phyloP scores from a whole-genome alignment of 2,329 filamentous ascomycete genomes.

The Arthroderma uncinatum region DNA sequence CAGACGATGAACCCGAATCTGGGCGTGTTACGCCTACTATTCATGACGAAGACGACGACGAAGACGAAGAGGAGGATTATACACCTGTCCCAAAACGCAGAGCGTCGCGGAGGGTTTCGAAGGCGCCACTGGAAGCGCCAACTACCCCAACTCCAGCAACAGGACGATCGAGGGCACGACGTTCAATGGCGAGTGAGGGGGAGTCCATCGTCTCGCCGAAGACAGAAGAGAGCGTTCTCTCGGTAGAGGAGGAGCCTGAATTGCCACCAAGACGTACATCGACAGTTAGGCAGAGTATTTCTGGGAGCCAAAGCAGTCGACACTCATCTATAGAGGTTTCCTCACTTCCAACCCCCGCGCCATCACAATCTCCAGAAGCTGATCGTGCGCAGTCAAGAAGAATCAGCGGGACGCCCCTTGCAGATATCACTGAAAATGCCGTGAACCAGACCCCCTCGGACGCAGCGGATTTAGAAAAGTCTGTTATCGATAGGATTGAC shows the following conservation, averaged over 20 bases:
- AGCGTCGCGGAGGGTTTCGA: constrained; percentile 48
- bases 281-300: constrained; percentile 61
- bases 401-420: constrained; percentile 46
- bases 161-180: constrained; percentile 18
- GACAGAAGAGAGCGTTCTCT: constrained; percentile 32
- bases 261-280: constrained; percentile 47
- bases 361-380: constrained; percentile 48
- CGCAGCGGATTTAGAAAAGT: constrained; percentile 40
- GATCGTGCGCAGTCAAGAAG: constrained; percentile 15
- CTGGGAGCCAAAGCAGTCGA: constrained; percentile 29
- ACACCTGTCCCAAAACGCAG: constrained; percentile 57
- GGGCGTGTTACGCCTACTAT: constrained; percentile 38
- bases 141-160: constrained; percentile 33
- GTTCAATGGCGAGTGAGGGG: constrained; percentile 26
- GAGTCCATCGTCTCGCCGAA: background rate
- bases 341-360: constrained; percentile 38
- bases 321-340: constrained; percentile 33
- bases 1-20: constrained; percentile 50
- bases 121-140: constrained; percentile 39
- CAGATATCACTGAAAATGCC: constrained; percentile 59
- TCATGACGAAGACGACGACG: constrained; percentile 54
- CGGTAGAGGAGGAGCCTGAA: constrained; percentile 39
- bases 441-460: constrained; percentile 16
- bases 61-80: constrained; percentile 65
- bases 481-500: constrained; percentile 56